phyloP scores from a whole-genome alignment of 139 green algal species.

The Dunaliella sp. region DNA sequence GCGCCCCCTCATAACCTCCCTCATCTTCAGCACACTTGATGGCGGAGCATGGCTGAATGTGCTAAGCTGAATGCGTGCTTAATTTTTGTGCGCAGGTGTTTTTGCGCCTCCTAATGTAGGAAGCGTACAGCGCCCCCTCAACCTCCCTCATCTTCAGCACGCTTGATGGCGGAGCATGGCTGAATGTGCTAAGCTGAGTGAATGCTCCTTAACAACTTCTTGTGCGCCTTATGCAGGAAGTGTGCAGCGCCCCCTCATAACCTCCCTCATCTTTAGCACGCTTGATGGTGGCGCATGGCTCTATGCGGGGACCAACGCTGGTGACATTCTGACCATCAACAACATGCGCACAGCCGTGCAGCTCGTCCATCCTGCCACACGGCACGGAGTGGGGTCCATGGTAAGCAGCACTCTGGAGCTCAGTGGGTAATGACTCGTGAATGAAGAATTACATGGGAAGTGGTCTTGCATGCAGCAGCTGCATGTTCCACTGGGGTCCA shows the following conservation, averaged over 20 bases:
- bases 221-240: slow-evolving; percentile 35
- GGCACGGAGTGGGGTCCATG: slow-evolving; percentile 36
- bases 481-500: too few relatives aligned
- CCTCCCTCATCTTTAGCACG: slow-evolving; percentile 41
- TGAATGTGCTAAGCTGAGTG: too few relatives aligned
- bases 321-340: slow-evolving; percentile 59
- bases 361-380: slow-evolving; percentile 42
- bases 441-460: too few relatives aligned
- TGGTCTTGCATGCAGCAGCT: too few relatives aligned
- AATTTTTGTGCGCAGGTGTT: too few relatives aligned
- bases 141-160: slow-evolving; percentile 15
- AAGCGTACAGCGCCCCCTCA: slow-evolving; percentile 41
- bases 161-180: slow-evolving; percentile 18
- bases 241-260: slow-evolving; percentile 41
- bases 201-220: too few relatives aligned
- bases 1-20: slow-evolving; percentile 34
- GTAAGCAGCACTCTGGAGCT: neutral
- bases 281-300: slow-evolving; percentile 45
- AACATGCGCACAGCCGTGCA: slow-evolving; percentile 49
- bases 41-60: slow-evolving; percentile 56
- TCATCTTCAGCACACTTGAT: slow-evolving; percentile 37
- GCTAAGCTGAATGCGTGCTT: too few relatives aligned
- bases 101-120: too few relatives aligned
- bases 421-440: neutral
- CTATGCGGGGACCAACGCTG: slow-evolving; percentile 49